Base-by-base conservation (phyloP, 495 filamentous ascomycete genomes). In the Neurospora cerealis region DNA sequence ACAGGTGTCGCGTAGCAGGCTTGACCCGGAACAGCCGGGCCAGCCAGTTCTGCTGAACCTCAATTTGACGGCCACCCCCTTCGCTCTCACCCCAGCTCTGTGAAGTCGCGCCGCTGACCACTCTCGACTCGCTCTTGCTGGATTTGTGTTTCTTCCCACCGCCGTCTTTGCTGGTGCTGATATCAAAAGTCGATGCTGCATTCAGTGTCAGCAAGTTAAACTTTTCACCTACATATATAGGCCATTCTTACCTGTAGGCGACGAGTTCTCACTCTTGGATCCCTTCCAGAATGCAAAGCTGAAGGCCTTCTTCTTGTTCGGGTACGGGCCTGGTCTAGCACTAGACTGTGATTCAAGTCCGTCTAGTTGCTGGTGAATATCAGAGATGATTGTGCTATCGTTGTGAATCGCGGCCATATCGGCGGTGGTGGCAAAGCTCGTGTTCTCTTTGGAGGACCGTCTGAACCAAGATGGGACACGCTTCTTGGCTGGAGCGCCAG, bases 21-120 rank as follows among this genome's bases (percentile, higher is more conserved):
- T 96, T 97, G 80, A 98, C 91, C 69, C 93, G 89, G 82, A 99
- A 91, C 28, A 98, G 88, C 19, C 92, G 91, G 41, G 92, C 89
- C 69, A 99, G 86, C 94, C 94, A 97, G 73, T 92, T 96, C 74
- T 91, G 89, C 66, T 89, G 88, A 4, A 88, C 85, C 21, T 87
- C 89, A 70, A 89, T 87, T 73, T 86, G 81, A 70, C 87, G 86
- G 32, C 34, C 69, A 8, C 74, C 76, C 8, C 32, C 54, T 62
- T 76, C 78, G 40, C 74, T 76, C 24, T 75, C 78, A 13, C 71
- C 77, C 78, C 77, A 78, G 28, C 75, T 69, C 36, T 70, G 72
- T n/a, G 42, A 72, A 19, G 21, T 69, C 11, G 71, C 48, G 28
- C 72, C 70, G n/a, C 17, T 48, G 24, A 62, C 34, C 17, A 72